Evolutionary conservation across 148 eudicot genomes (phyloP).

Genomic region (Drosera capensis): DNA sequence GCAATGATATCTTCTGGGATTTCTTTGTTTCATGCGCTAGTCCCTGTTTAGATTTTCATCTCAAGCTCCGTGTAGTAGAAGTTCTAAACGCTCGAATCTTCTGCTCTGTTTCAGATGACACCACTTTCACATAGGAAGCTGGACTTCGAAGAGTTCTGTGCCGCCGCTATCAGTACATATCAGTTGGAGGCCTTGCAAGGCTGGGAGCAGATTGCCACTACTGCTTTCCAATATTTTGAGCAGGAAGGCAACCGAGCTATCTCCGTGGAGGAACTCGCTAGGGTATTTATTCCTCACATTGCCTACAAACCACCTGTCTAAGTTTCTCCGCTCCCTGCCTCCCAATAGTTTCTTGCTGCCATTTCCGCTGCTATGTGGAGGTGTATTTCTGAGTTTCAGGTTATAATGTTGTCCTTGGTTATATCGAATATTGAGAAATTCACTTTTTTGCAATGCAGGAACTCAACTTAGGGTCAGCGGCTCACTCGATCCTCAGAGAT

Average conservation of each 20-base stretch:
- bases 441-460: constrained; percentile 22
- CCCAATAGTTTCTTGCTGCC: background rate
- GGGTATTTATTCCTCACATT: constrained; percentile 19
- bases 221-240: constrained; percentile 43
- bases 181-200: constrained; percentile 43
- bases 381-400: no score
- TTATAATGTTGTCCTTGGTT: no score
- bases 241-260: constrained; percentile 42
- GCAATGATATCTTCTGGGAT: background rate
- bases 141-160: constrained; percentile 64
- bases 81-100: background rate
- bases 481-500: constrained; percentile 33
- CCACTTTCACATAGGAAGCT: constrained; percentile 49
- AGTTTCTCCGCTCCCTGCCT: background rate
- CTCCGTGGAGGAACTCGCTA: constrained; percentile 52
- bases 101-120: constrained; percentile 25
- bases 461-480: constrained; percentile 44
- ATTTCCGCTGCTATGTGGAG: no score
- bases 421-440: background rate
- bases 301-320: background rate
- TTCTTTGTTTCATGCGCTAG: background rate
- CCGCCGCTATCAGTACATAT: constrained; percentile 53
- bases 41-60: background rate
- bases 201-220: constrained; percentile 51
- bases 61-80: background rate